These are phyloP conservation scores for Mitragyna speciosa DNA, from an alignment of 257 asterid genomes.

Conservation along the genomic window DNA sequence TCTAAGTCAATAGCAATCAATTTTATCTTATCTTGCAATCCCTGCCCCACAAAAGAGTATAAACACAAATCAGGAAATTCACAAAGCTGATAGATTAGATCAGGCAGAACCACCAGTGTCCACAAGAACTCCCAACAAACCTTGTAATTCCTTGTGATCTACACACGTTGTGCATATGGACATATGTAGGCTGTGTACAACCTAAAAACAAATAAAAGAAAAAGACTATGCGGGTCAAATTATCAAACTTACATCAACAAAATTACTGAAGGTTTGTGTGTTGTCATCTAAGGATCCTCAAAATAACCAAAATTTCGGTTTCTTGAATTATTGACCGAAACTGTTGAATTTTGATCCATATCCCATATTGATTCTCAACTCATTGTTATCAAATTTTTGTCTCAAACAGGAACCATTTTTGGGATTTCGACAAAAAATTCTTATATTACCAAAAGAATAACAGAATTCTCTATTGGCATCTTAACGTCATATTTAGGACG, in stretches of 20 bases:
- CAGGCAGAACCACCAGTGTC: not conserved
- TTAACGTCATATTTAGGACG: too few relatives aligned
- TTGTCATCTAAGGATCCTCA: not conserved
- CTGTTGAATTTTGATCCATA: not conserved
- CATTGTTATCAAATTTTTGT: not conserved
- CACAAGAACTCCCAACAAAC: too few relatives aligned
- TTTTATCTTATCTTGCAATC: constrained; percentile 63
- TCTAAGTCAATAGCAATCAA: constrained; percentile 75
- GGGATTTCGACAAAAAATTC: not conserved
- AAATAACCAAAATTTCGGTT: not conserved
- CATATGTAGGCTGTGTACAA: constrained; percentile 72
- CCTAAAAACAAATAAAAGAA: too few relatives aligned
- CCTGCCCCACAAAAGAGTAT: constrained; percentile 44
- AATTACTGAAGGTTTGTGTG: not conserved
- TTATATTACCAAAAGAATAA: too few relatives aligned
- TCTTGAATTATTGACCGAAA: too few relatives aligned
- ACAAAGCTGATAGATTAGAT: not conserved
- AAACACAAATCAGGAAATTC: not conserved
- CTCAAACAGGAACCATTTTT: not conserved
- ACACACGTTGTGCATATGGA: constrained; percentile 85
- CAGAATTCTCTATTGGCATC: not conserved
- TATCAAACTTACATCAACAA: not conserved
- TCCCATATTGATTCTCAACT: not conserved
- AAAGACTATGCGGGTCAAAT: not conserved
- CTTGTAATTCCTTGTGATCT: constrained; percentile 55